Evolutionary conservation across 129 eudicot genomes (phyloP).

Genomic region (Tagetes patula): DNA sequence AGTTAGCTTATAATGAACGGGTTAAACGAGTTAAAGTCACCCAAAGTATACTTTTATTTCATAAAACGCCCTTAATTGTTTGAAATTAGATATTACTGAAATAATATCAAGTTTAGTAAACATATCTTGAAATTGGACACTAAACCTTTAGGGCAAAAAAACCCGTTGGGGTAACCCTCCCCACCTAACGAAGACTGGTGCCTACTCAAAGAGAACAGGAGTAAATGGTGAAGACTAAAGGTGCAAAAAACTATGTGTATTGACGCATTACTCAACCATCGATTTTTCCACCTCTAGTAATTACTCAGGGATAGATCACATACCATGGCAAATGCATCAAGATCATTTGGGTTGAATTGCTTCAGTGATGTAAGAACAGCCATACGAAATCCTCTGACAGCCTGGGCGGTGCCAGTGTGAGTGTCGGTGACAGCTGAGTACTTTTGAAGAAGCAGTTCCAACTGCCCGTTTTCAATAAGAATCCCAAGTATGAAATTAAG

Average conservation of each 20-base stretch:
- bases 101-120: not conserved
- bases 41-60: not conserved
- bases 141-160: not conserved
- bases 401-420: constrained; percentile 77
- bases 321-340: constrained; percentile 95
- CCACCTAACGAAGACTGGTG: not conserved
- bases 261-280: not conserved
- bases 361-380: constrained; percentile 88
- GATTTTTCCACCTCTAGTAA: constrained; percentile 1
- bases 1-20: too few species aligned
- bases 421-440: constrained; percentile 90
- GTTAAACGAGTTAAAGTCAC: too few species aligned
- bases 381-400: constrained; percentile 93
- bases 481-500: constrained; percentile 96
- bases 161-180: not conserved
- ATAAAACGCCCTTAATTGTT: not conserved
- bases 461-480: constrained; percentile 89
- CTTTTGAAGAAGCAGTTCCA: constrained; percentile 95
- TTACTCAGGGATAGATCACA: constrained; percentile 23
- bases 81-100: not conserved
- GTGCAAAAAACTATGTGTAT: not conserved
- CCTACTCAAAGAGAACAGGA: too few species aligned
- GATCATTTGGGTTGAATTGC: constrained; percentile 85
- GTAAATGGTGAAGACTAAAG: too few species aligned
- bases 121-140: not conserved